These are phyloP conservation scores for Phaeoacremonium minimum DNA, from an alignment of 2,329 filamentous ascomycete species.

Conservation along the genomic window DNA sequence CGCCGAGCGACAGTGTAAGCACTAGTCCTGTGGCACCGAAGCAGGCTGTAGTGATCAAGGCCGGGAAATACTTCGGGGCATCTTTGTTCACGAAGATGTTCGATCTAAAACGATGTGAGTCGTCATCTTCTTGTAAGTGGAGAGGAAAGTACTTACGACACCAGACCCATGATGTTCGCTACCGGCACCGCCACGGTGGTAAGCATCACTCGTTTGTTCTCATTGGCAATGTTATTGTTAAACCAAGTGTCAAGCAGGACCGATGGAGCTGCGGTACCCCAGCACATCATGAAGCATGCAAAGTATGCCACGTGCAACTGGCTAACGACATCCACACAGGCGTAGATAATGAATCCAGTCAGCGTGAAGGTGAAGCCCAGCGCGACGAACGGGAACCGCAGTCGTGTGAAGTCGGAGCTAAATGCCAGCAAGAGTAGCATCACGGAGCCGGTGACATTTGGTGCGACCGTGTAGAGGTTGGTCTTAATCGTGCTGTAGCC, in stretches of 20 bases:
- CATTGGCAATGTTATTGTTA: conserved; percentile 76
- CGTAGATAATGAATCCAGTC: conserved; percentile 72
- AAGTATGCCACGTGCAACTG: conserved; percentile 65
- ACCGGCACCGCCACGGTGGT: conserved; percentile 68
- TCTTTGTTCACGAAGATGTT: background rate
- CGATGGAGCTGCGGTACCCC: conserved; percentile 69
- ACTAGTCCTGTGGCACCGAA: background rate
- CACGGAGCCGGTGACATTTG: conserved; percentile 69
- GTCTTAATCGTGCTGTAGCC: conserved; percentile 51
- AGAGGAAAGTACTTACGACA: conserved; percentile 22
- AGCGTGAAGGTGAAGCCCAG: conserved; percentile 72
- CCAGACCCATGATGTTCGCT: conserved; percentile 70
- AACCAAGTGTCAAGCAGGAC: conserved; percentile 63
- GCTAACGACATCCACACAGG: conserved; percentile 56
- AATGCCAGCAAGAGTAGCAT: conserved; percentile 73
- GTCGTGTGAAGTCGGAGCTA: conserved; percentile 58
- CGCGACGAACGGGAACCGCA: conserved; percentile 71
- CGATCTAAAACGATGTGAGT: background rate
- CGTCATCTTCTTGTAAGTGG: background rate
- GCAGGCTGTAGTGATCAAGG: background rate
- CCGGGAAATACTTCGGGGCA: background rate
- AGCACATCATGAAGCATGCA: conserved; percentile 76
- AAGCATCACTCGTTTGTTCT: conserved; percentile 63
- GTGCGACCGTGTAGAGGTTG: conserved; percentile 78
- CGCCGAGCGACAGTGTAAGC: background rate